Conservation (phyloP, 352 stramenopile genomes). For the Phytophthora crassamura region DNA sequence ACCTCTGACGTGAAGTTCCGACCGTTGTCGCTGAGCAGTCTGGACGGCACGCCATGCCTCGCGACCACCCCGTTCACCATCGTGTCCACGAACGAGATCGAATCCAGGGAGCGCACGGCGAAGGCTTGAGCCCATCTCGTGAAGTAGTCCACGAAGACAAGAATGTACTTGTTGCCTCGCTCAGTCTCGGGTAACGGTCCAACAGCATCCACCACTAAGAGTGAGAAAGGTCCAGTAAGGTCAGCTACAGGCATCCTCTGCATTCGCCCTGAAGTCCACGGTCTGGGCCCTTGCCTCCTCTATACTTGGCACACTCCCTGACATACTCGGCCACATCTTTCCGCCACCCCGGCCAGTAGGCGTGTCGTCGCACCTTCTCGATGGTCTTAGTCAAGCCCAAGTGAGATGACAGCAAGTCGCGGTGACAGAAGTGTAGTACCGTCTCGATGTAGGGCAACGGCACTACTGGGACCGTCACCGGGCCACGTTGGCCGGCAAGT, state of each 20-base stretch:
- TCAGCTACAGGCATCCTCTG: background rate
- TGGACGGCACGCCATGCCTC: background rate
- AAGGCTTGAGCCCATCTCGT: background rate
- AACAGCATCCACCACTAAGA: slow-evolving; percentile 1
- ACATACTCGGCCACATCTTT: slow-evolving; percentile 6
- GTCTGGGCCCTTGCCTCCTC: background rate
- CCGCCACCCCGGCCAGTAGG: slow-evolving; percentile 7
- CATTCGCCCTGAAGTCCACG: background rate
- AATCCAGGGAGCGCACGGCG: background rate
- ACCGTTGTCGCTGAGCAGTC: background rate
- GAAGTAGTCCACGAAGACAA: background rate
- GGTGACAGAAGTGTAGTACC: slow-evolving; percentile 12
- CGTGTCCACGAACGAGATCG: background rate
- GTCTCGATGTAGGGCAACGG: background rate
- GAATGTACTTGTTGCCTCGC: too few relatives aligned
- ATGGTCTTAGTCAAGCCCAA: background rate
- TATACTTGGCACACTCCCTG: background rate
- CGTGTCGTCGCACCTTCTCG: background rate
- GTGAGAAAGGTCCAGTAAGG: background rate
- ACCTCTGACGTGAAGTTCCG: background rate
- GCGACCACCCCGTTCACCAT: background rate
- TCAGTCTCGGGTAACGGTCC: background rate
- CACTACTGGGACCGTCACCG: background rate
- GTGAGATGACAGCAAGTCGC: background rate
- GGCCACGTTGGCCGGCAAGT: background rate